These are phyloP conservation scores for Geotrichum phurueaensis DNA, from an alignment of 1,139 yeast genomes.

Conservation along the genomic window DNA sequence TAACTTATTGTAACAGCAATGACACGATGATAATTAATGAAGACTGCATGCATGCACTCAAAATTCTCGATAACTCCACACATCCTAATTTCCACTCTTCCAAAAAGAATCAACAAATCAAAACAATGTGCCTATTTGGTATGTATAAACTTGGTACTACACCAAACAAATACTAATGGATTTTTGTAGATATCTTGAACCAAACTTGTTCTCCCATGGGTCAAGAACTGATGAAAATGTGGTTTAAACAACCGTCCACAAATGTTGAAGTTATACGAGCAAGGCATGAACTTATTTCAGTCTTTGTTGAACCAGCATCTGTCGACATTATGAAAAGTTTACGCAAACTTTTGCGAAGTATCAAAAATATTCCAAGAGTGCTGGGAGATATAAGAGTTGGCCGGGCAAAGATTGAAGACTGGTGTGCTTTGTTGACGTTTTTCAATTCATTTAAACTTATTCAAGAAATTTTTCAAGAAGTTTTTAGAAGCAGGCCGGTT, in stretches of 20 bases:
- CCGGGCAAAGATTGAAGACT: conserved; percentile 26
- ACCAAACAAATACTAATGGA: neutral
- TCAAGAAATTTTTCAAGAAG: conserved; percentile 10
- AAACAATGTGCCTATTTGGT: conserved; percentile 23
- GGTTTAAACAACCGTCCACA: conserved; percentile 37
- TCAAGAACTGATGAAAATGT: conserved; percentile 30
- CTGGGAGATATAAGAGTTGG: conserved; percentile 31
- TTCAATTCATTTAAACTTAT: conserved; percentile 12
- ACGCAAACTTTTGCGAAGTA: conserved; percentile 24
- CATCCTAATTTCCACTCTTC: conserved; percentile 22
- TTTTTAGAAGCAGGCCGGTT: conserved; percentile 10
- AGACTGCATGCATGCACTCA: conserved; percentile 36
- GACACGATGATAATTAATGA: conserved; percentile 34
- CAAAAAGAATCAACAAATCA: conserved; percentile 9
- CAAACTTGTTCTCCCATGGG: conserved; percentile 35
- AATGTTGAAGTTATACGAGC: conserved; percentile 27
- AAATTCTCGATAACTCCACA: conserved; percentile 27
- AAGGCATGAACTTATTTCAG: conserved; percentile 33
- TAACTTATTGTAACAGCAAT: conserved; percentile 1
- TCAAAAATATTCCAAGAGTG: conserved; percentile 31
- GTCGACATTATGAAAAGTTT: conserved; percentile 20
- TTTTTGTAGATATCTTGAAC: conserved; percentile 19
- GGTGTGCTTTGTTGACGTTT: conserved; percentile 31
- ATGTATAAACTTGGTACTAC: neutral
- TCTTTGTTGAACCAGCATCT: conserved; percentile 26